phyloP scores from a whole-genome alignment of 2,329 filamentous ascomycete genomes.

The Fusarium sp. region DNA sequence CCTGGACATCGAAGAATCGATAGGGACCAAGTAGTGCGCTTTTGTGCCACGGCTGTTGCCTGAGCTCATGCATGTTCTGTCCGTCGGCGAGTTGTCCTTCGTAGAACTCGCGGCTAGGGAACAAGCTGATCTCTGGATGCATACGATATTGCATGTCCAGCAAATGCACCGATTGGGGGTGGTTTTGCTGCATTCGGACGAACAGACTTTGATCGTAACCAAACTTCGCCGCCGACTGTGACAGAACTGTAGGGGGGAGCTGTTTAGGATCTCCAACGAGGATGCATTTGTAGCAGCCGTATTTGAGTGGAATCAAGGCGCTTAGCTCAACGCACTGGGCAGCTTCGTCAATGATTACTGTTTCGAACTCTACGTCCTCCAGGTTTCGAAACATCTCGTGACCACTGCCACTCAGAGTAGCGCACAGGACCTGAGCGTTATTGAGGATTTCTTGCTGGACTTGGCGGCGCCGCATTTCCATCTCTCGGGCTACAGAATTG shows the following conservation, averaged over 20 bases:
- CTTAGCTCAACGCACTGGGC: slow-evolving; percentile 98
- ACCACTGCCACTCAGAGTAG: slow-evolving; percentile 92
- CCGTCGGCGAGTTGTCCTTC: slow-evolving; percentile 88
- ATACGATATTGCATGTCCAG: slow-evolving; percentile 99
- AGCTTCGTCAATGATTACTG: slow-evolving; percentile 97
- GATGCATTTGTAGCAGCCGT: slow-evolving; percentile 95
- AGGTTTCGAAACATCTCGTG: slow-evolving; percentile 97
- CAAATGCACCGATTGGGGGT: slow-evolving; percentile 86
- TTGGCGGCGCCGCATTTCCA: slow-evolving; percentile 82
- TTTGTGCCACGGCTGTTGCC: slow-evolving; percentile 84
- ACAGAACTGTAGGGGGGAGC: slow-evolving; percentile 92
- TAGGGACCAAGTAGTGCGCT: slow-evolving; percentile 87
- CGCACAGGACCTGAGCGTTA: slow-evolving; percentile 90
- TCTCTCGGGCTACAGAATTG: slow-evolving; percentile 81
- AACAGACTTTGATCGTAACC: slow-evolving; percentile 98
- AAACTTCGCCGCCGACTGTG: slow-evolving; percentile 88
- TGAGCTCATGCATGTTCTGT: slow-evolving; percentile 78
- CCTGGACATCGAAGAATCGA: slow-evolving; percentile 95
- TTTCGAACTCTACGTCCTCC: slow-evolving; percentile 96
- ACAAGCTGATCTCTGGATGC: slow-evolving; percentile 94
- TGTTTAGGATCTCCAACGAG: slow-evolving; percentile 98
- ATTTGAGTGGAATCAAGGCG: slow-evolving; percentile 95
- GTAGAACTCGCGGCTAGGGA: slow-evolving; percentile 92
- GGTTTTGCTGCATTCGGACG: slow-evolving; percentile 95
- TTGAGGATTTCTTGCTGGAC: slow-evolving; percentile 93